phyloP scores from a whole-genome alignment of 768 basidiomycete genomes.

The Termitomyces sp. region DNA sequence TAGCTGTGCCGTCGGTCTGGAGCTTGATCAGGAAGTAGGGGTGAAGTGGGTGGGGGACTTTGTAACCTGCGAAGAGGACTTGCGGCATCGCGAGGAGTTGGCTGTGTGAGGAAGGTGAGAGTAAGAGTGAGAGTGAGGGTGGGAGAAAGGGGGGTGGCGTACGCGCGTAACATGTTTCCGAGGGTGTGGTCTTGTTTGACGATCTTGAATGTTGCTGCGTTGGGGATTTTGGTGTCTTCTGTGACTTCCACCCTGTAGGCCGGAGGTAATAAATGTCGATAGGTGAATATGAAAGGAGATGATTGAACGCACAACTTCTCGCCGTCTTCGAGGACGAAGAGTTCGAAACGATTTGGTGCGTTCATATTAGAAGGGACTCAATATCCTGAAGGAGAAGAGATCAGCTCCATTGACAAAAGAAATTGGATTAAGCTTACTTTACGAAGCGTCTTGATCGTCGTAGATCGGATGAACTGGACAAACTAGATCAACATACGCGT shows the following conservation, averaged over 20 bases:
- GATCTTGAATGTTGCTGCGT: conserved; percentile 92
- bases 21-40: conserved; percentile 94
- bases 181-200: conserved; percentile 97
- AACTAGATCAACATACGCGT: background rate
- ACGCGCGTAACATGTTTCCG: conserved; percentile 96
- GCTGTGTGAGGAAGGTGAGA: conserved; percentile 38
- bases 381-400: background rate
- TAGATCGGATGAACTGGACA: background rate
- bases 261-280: background rate
- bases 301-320: conserved; percentile 79
- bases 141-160: conserved; percentile 26
- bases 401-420: background rate
- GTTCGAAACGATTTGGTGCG: conserved; percentile 87
- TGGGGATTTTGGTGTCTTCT: conserved; percentile 97
- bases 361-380: conserved; percentile 53
- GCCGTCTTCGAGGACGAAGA: conserved; percentile 76
- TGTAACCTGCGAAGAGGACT: conserved; percentile 96
- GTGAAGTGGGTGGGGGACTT: conserved; percentile 94
- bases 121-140: background rate
- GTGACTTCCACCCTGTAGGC: conserved; percentile 73
- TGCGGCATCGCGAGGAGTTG: conserved; percentile 87
- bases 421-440: background rate
- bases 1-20: conserved; percentile 86
- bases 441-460: background rate
- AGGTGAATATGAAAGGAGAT: background rate